phyloP scores from a whole-genome alignment of 1,284 basidiomycete species.

The Trametes hirsuta region DNA sequence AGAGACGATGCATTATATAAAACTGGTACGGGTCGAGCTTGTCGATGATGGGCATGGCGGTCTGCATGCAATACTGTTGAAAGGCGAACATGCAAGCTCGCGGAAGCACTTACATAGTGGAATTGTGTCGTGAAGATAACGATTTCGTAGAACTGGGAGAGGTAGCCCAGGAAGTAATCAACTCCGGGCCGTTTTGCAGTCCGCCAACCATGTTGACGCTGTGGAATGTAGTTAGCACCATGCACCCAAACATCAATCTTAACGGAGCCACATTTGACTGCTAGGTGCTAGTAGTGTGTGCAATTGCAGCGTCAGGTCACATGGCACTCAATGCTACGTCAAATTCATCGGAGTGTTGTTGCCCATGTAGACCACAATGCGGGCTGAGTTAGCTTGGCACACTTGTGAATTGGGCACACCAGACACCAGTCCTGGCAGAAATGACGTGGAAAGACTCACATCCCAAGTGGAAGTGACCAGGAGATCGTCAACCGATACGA shows the following conservation, averaged over 20 bases:
- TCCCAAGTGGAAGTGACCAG: conserved; percentile 94
- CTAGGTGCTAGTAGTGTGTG: too few relatives aligned
- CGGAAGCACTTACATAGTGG: conserved; percentile 67
- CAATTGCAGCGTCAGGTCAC: too few relatives aligned
- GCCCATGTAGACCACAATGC: too few relatives aligned
- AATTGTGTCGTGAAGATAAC: conserved; percentile 95
- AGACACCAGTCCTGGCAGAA: background rate
- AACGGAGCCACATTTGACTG: too few relatives aligned
- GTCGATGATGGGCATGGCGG: conserved; percentile 87
- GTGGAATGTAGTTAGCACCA: background rate
- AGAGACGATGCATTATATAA: conserved; percentile 88
- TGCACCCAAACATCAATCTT: too few relatives aligned
- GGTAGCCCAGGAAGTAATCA: conserved; percentile 96
- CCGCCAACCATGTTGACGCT: conserved; percentile 88
- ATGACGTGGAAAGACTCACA: conserved; percentile 51
- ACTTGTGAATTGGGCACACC: background rate
- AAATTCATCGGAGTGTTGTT: too few relatives aligned
- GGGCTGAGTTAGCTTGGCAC: too few relatives aligned
- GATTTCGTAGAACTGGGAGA: conserved; percentile 97
- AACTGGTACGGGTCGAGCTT: conserved; percentile 95
- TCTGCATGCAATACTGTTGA: conserved; percentile 49
- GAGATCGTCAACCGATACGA: conserved; percentile 92
- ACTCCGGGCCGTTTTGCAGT: conserved; percentile 95
- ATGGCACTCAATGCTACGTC: too few relatives aligned
- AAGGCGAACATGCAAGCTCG: background rate